A percentile compares a stretch with the other conserved stretches of the same genome.
Conservation (phyloP, 768 basidiomycete genomes). For the Lentinus brumalis region DNA sequence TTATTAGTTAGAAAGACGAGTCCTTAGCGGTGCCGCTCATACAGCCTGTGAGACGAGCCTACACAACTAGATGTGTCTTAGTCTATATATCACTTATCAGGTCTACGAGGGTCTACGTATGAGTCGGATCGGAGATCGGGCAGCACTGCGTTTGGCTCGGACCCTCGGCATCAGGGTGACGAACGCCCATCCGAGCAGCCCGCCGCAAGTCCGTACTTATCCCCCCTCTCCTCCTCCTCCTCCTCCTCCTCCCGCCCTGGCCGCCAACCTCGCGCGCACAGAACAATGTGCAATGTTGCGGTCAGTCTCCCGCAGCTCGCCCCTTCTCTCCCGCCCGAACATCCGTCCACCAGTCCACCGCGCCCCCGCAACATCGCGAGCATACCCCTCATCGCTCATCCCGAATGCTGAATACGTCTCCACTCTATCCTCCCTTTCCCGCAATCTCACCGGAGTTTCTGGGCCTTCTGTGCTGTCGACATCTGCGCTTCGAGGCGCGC, state of each 20-base stretch:
- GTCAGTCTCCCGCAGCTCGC: conserved; percentile 36
- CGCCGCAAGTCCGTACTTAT: not conserved
- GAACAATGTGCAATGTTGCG: conserved; percentile 59
- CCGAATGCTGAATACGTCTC: not conserved
- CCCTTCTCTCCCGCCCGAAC: conserved; percentile 5
- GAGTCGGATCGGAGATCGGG: not conserved
- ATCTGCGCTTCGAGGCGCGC: not conserved
- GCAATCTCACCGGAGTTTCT: not conserved
- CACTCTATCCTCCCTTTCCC: not conserved
- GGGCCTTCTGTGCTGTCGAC: not conserved
- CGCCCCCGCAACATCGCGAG: not conserved
- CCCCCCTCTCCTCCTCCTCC: not conserved
- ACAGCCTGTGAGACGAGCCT: not conserved
- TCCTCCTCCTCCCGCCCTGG: not conserved
- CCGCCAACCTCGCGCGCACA: not conserved
- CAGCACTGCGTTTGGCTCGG: not conserved
- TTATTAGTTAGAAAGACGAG: not conserved
- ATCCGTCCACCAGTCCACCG: not conserved
- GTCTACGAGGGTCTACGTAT: not conserved
- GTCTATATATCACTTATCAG: not conserved
- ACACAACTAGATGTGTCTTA: no score
- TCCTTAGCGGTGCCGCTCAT: not conserved
- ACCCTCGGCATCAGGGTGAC: conserved; percentile 8
- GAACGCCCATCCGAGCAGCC: not conserved
- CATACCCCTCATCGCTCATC: conserved; percentile 11